Evolutionary conservation across 768 basidiomycete genomes (phyloP).

Genomic region (Boletus barrowsii): DNA sequence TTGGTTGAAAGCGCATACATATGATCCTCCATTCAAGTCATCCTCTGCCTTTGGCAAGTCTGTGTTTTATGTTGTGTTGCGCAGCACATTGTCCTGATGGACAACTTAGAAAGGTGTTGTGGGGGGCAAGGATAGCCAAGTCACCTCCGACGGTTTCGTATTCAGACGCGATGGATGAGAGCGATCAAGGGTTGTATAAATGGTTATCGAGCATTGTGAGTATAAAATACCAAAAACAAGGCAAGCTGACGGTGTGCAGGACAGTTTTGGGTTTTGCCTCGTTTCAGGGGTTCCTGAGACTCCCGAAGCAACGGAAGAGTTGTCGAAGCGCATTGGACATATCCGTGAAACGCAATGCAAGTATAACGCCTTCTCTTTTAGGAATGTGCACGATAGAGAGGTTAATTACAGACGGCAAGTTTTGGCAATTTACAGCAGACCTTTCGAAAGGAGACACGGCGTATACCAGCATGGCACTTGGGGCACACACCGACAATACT

Average conservation of each 20-base stretch:
- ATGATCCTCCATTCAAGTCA: constrained; percentile 60
- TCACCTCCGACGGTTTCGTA: constrained; percentile 74
- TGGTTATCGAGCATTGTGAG: constrained; percentile 81
- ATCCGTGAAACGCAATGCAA: constrained; percentile 83
- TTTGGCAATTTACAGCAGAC: constrained; percentile 97
- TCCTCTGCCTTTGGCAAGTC: constrained; percentile 39
- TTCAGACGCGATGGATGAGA: constrained; percentile 65
- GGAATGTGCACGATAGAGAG: constrained; percentile 34
- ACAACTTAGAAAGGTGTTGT: constrained; percentile 57
- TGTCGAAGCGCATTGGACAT: constrained; percentile 74
- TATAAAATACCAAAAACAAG: constrained; percentile 6
- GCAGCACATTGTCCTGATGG: background rate
- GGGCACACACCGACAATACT: constrained; percentile 78
- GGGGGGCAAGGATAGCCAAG: constrained; percentile 75
- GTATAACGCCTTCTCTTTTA: constrained; percentile 1
- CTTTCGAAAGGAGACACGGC: constrained; percentile 91
- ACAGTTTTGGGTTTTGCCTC: constrained; percentile 87
- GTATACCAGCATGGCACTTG: constrained; percentile 85
- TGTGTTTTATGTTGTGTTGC: constrained; percentile 17
- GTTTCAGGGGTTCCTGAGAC: constrained; percentile 77
- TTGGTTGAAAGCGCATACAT: constrained; percentile 77
- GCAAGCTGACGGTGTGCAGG: constrained; percentile 41
- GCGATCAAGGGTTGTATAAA: constrained; percentile 66
- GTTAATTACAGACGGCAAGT: constrained; percentile 69
- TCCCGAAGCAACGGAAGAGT: constrained; percentile 78